Percentiles rank a stretch among this genome's conserved stretches.
phyloP scores from a whole-genome alignment of 176 grass and related monocot species.

The Cenchrus americanus region DNA sequence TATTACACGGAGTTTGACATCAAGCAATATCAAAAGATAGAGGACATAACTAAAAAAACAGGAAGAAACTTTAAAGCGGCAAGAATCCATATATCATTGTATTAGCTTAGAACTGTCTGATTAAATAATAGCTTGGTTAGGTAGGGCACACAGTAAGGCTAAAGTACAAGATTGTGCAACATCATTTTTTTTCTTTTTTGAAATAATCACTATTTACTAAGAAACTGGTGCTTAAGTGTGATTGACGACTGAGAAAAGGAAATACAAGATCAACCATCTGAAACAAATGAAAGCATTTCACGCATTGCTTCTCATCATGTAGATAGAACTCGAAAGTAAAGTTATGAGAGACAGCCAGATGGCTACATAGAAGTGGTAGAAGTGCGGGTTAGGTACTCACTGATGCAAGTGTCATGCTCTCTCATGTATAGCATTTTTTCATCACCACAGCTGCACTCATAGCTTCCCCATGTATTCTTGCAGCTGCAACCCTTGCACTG shows the following conservation, averaged over 20 bases:
- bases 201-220: slow-evolving; percentile 22
- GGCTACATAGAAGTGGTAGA: not conserved
- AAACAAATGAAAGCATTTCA: slow-evolving; percentile 35
- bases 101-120: slow-evolving; percentile 4
- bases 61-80: not conserved
- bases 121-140: slow-evolving; percentile 6
- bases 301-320: not conserved
- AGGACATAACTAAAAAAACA: not conserved
- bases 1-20: slow-evolving; percentile 1
- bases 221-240: not conserved
- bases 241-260: not conserved
- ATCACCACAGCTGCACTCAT: slow-evolving; percentile 80
- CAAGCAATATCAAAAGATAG: slow-evolving; percentile 19
- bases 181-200: slow-evolving; percentile 16
- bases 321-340: slow-evolving; percentile 6
- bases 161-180: slow-evolving; percentile 4
- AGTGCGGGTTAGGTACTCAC: slow-evolving; percentile 57
- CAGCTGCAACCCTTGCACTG: slow-evolving; percentile 85
- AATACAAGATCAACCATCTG: slow-evolving; percentile 29
- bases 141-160: not conserved
- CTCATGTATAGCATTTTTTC: slow-evolving; percentile 79
- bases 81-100: not conserved
- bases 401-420: slow-evolving; percentile 91
- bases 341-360: slow-evolving; percentile 28
- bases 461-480: slow-evolving; percentile 89